Conservation (phyloP, 2,329 filamentous ascomycete genomes). For the Daldinia sp. region DNA sequence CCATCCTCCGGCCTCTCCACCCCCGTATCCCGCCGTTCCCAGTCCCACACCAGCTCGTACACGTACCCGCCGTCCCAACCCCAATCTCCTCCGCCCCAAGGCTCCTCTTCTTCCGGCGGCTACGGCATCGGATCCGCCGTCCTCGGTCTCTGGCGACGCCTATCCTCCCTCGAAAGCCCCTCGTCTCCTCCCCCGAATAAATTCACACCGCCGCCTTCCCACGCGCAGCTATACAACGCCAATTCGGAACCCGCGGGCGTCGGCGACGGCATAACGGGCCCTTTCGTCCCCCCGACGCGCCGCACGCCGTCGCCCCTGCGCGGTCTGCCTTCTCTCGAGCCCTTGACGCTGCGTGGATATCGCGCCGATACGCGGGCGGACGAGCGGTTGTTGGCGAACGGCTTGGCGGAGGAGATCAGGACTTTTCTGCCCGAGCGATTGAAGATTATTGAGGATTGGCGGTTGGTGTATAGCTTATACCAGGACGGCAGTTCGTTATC, state of each 20-base stretch:
- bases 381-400: slow-evolving; percentile 72
- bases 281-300: slow-evolving; percentile 57
- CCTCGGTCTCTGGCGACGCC: slow-evolving; percentile 71
- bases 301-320: slow-evolving; percentile 76
- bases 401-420: slow-evolving; percentile 91
- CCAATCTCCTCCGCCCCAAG: slow-evolving; percentile 23
- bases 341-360: slow-evolving; percentile 75
- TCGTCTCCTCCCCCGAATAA: slow-evolving; percentile 24
- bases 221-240: slow-evolving; percentile 40
- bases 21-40: slow-evolving; percentile 23
- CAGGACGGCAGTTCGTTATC: slow-evolving; percentile 88
- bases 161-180: slow-evolving; percentile 60
- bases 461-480: slow-evolving; percentile 86
- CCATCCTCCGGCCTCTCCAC: slow-evolving; percentile 41
- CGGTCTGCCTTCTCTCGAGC: slow-evolving; percentile 87
- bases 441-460: slow-evolving; percentile 88
- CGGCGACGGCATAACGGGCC: slow-evolving; percentile 62
- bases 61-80: slow-evolving; percentile 14
- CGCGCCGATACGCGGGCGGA: slow-evolving; percentile 64
- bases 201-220: slow-evolving; percentile 31
- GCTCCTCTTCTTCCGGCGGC: slow-evolving; percentile 17
- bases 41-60: slow-evolving; percentile 12
- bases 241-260: slow-evolving; percentile 32
- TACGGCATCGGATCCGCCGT: slow-evolving; percentile 45
- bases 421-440: slow-evolving; percentile 86